phyloP scores from a whole-genome alignment of 352 stramenopile genomes.

The Phytopythium sindhum region DNA sequence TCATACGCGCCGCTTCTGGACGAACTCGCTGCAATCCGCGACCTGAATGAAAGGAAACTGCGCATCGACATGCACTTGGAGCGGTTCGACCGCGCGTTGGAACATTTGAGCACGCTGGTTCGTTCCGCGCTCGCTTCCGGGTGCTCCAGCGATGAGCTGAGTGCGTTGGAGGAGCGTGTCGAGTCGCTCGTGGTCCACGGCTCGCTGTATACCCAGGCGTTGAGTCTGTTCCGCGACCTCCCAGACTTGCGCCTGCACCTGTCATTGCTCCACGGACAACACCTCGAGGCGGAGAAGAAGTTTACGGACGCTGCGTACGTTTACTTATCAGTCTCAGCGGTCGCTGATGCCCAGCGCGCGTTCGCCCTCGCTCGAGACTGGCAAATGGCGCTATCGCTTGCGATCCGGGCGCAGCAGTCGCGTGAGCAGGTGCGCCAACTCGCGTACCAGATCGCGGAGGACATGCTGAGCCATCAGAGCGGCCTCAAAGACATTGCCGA shows the following conservation, averaged over 20 bases:
- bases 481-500: slow-evolving; percentile 26
- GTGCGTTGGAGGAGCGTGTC: slow-evolving; percentile 6
- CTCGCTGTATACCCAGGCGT: slow-evolving; percentile 46
- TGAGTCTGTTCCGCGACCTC: slow-evolving; percentile 35
- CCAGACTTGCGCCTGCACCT: slow-evolving; percentile 33
- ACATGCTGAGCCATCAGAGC: slow-evolving; percentile 38
- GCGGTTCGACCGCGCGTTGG: slow-evolving; percentile 39
- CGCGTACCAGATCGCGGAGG: slow-evolving; percentile 49
- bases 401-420: slow-evolving; percentile 24
- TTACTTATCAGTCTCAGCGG: slow-evolving; percentile 44
- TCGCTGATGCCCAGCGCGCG: slow-evolving; percentile 38
- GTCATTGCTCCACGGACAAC: slow-evolving; percentile 43
- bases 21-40: slow-evolving; percentile 30
- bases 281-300: slow-evolving; percentile 33
- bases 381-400: slow-evolving; percentile 56
- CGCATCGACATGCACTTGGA: slow-evolving; percentile 54
- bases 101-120: slow-evolving; percentile 37
- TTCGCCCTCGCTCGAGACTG: slow-evolving; percentile 57
- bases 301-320: slow-evolving; percentile 60
- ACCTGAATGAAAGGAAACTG: slow-evolving; percentile 46
- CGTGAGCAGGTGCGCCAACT: slow-evolving; percentile 27
- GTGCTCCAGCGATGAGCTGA: slow-evolving; percentile 1
- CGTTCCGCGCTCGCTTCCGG: background rate
- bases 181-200: slow-evolving; percentile 40
- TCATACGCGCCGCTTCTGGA: slow-evolving; percentile 68